Percentiles rank a stretch among this genome's conserved stretches.
Conservation (phyloP, 140 eudicot species). For the Oenanthe javanica region DNA sequence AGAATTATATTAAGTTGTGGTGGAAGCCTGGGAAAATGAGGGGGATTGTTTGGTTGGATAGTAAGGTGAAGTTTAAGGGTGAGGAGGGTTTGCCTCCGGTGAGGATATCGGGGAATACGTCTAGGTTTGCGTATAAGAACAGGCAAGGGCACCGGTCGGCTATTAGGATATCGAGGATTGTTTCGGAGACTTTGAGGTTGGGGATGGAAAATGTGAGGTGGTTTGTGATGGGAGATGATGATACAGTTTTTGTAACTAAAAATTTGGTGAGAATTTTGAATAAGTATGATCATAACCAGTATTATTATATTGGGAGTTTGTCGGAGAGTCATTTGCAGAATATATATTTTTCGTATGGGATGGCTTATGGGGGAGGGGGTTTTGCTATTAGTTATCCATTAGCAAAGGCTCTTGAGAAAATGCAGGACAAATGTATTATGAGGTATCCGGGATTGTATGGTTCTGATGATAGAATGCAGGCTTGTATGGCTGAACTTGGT, state of each 20-base stretch:
- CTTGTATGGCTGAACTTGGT: slow-evolving; percentile 99
- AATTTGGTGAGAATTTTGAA: slow-evolving; percentile 73
- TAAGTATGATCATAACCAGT: slow-evolving; percentile 84
- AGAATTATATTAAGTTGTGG: slow-evolving; percentile 76
- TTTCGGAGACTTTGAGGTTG: slow-evolving; percentile 63
- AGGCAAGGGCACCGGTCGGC: slow-evolving; percentile 94
- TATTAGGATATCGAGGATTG: slow-evolving; percentile 77
- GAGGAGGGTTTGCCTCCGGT: slow-evolving; percentile 47
- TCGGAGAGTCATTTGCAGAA: slow-evolving; percentile 90
- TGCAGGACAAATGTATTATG: slow-evolving; percentile 84
- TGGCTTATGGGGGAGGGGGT: slow-evolving; percentile 99
- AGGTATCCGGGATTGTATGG: slow-evolving; percentile 89
- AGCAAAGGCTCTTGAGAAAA: slow-evolving; percentile 70
- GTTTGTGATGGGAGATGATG: slow-evolving; percentile 98
- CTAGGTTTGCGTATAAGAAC: slow-evolving; percentile 67
- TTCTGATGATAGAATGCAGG: slow-evolving; percentile 93
- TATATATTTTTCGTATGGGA: slow-evolving; percentile 68
- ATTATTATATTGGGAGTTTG: slow-evolving; percentile 74
- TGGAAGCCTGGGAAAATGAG: slow-evolving; percentile 68
- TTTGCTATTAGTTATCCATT: slow-evolving; percentile 88
- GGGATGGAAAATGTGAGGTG: slow-evolving; percentile 66
- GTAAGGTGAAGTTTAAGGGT: slow-evolving; percentile 26
- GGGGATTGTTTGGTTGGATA: slow-evolving; percentile 87
- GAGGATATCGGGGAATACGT: slow-evolving; percentile 63
- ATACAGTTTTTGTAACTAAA: slow-evolving; percentile 78